Conservation (phyloP, 2,329 filamentous ascomycete species). For the Penicillium sp. region DNA sequence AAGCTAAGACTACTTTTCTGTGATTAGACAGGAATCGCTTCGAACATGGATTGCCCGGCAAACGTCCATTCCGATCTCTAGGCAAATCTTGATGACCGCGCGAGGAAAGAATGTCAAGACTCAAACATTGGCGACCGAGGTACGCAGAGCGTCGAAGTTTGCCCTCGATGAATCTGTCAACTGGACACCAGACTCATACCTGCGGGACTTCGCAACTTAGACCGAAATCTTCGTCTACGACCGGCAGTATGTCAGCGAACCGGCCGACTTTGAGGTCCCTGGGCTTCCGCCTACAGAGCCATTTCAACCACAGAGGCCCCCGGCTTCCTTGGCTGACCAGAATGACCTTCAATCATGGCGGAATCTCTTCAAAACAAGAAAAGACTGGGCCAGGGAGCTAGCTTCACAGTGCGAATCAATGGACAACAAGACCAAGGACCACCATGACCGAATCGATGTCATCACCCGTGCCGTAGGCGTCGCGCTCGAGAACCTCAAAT, state of each 20-base stretch:
- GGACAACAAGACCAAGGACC: constrained; percentile 55
- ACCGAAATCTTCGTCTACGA: constrained; percentile 91
- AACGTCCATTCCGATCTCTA: constrained; percentile 65
- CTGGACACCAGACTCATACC: neutral
- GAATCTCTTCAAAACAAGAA: constrained; percentile 72
- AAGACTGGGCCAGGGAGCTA: constrained; percentile 69
- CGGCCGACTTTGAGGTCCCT: constrained; percentile 45
- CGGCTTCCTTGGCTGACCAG: constrained; percentile 76
- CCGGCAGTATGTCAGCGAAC: constrained; percentile 58
- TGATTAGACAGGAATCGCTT: constrained; percentile 69
- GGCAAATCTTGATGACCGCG: constrained; percentile 81
- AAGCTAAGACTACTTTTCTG: constrained; percentile 16
- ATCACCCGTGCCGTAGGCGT: constrained; percentile 74
- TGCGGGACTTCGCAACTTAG: constrained; percentile 38
- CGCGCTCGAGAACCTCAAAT: constrained; percentile 67
- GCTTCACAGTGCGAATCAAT: constrained; percentile 64
- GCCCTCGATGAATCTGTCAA: neutral
- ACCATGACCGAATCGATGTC: constrained; percentile 41
- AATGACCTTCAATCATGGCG: constrained; percentile 84
- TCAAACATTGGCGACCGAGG: constrained; percentile 74
- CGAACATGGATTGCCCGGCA: constrained; percentile 72
- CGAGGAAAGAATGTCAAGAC: constrained; percentile 78
- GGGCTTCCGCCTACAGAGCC: constrained; percentile 50
- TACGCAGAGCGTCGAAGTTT: constrained; percentile 33
- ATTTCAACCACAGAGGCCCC: constrained; percentile 57